Evolutionary conservation across 1,284 basidiomycete species (phyloP).

Genomic region (Boletus semigastroideus): DNA sequence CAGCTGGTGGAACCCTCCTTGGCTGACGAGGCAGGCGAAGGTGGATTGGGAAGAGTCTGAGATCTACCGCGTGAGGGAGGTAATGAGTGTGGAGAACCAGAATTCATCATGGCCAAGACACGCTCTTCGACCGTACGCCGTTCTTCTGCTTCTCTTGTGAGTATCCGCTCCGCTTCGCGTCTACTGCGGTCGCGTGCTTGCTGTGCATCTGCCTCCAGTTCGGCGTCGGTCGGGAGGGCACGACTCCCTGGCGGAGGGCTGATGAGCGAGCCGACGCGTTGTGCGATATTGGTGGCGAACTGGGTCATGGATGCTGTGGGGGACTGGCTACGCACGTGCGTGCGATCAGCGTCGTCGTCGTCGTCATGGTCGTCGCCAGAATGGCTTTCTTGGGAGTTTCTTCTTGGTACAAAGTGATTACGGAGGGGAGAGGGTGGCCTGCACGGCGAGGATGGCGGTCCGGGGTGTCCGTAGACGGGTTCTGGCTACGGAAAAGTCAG

Average conservation of each 20-base stretch:
- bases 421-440: slow-evolving; percentile 69
- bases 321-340: slow-evolving; percentile 45
- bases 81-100: slow-evolving; percentile 36
- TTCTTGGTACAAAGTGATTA: slow-evolving; percentile 41
- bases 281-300: slow-evolving; percentile 68
- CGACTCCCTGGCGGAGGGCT: slow-evolving; percentile 43
- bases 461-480: slow-evolving; percentile 35
- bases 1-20: slow-evolving; percentile 55
- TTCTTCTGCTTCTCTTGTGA: slow-evolving; percentile 67
- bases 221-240: slow-evolving; percentile 63
- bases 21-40: slow-evolving; percentile 60
- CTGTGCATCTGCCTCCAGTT: slow-evolving; percentile 76
- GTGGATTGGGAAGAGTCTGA: slow-evolving; percentile 53
- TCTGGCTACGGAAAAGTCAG: slow-evolving; percentile 29
- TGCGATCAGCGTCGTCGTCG: slow-evolving; percentile 41
- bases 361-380: slow-evolving; percentile 39
- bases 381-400: slow-evolving; percentile 56
- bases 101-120: slow-evolving; percentile 67
- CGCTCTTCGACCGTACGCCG: slow-evolving; percentile 66
- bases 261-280: slow-evolving; percentile 65
- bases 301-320: slow-evolving; percentile 66
- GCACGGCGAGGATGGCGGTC: slow-evolving; percentile 27
- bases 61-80: slow-evolving; percentile 54
- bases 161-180: slow-evolving; percentile 71
- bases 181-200: slow-evolving; percentile 70